phyloP scores from a whole-genome alignment of 768 basidiomycete species.

The Favolaschia claudopus region DNA sequence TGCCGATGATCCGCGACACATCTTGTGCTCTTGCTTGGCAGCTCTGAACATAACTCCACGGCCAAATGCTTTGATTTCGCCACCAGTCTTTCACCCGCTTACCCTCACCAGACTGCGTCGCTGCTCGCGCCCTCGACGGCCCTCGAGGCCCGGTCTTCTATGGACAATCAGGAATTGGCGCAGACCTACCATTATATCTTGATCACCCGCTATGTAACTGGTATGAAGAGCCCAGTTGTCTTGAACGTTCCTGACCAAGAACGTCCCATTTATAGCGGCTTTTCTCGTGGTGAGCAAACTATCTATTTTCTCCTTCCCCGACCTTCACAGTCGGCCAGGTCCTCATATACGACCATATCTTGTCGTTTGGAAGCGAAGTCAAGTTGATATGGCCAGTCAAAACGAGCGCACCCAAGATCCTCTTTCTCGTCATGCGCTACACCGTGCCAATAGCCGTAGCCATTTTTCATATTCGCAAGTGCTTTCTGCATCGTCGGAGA shows the following conservation, averaged over 20 bases:
- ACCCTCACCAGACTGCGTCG: constrained; percentile 7
- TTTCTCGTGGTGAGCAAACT: constrained; percentile 23
- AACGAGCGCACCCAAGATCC: constrained; percentile 3
- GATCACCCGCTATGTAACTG: constrained; percentile 22
- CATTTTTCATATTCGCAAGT: constrained; percentile 21
- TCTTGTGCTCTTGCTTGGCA: constrained; percentile 2
- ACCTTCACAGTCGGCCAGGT: constrained; percentile 9
- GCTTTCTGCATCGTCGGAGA: neutral
- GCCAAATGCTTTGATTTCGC: constrained; percentile 10
- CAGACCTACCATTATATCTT: too few species aligned
- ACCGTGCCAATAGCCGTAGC: constrained; percentile 11
- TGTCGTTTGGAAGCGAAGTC: constrained; percentile 19
- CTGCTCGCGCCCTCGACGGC: neutral
- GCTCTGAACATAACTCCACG: neutral
- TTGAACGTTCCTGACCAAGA: neutral
- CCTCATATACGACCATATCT: constrained; percentile 24
- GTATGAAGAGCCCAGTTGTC: neutral
- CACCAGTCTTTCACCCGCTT: neutral
- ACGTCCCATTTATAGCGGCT: constrained; percentile 6
- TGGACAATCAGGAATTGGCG: neutral
- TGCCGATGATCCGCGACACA: too few species aligned
- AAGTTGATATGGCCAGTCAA: constrained; percentile 20
- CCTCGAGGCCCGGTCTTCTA: constrained; percentile 9
- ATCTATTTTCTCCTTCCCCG: too few species aligned
- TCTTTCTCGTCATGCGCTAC: constrained; percentile 25